Conservation (phyloP, 768 basidiomycete genomes). For the Lentinula aciculospora region DNA sequence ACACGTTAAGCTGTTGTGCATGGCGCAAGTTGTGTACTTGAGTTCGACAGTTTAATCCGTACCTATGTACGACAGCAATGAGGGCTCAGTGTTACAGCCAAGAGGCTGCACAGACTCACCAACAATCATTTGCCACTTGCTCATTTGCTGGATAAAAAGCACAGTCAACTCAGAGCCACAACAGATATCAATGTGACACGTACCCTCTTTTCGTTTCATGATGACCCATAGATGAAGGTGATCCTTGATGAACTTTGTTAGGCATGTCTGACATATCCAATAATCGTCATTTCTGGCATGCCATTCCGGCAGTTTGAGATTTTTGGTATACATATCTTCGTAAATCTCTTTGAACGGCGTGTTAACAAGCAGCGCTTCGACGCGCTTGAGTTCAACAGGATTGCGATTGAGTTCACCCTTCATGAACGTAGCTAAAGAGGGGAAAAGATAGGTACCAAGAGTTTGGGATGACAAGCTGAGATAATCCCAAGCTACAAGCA, state of each 20-base stretch:
- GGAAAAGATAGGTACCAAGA: conserved; percentile 1
- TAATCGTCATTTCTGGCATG: conserved; percentile 7
- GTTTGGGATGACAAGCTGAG: not conserved
- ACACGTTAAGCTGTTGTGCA: conserved; percentile 22
- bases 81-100: not conserved
- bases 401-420: not conserved
- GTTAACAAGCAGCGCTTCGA: not conserved
- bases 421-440: not conserved
- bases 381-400: conserved; percentile 1
- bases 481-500: conserved; percentile 1
- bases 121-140: conserved; percentile 21
- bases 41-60: conserved; percentile 29
- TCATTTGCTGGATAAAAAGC: conserved; percentile 10
- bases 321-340: conserved; percentile 1
- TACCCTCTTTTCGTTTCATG: conserved; percentile 9
- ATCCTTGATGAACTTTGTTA: conserved; percentile 5
- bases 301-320: conserved; percentile 7
- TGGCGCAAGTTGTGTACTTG: conserved; percentile 20
- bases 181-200: not conserved
- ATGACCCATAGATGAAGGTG: conserved; percentile 13
- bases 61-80: conserved; percentile 20
- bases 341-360: conserved; percentile 5
- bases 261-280: conserved; percentile 9
- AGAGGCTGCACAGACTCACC: conserved; percentile 14
- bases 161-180: not conserved